phyloP scores from a whole-genome alignment of 164 flowering plant genomes.

The Protea cynaroides region DNA sequence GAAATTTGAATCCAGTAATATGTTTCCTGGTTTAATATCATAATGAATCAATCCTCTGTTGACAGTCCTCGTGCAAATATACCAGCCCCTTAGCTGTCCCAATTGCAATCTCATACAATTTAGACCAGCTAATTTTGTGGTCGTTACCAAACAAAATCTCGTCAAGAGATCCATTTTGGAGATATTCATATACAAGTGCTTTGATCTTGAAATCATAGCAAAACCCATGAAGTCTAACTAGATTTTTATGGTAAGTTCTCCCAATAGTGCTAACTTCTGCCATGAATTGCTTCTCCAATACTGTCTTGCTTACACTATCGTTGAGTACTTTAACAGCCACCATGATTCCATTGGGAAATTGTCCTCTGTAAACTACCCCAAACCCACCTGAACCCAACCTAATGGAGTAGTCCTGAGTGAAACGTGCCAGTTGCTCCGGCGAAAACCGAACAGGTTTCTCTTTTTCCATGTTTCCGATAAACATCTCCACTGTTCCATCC shows the following conservation, averaged over 20 bases:
- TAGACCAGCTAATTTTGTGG: neutral
- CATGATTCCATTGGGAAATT: neutral
- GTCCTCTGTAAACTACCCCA: conserved; percentile 2
- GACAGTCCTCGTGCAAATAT: neutral
- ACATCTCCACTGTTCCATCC: neutral
- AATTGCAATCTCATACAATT: too few relatives aligned
- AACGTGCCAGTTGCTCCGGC: neutral
- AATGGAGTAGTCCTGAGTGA: neutral
- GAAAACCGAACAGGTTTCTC: neutral
- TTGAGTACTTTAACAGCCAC: conserved; percentile 2
- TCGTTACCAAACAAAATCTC: neutral
- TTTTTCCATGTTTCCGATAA: neutral
- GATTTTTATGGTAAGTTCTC: neutral
- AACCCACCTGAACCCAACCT: conserved; percentile 3
- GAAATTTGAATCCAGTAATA: neutral
- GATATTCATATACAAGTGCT: neutral
- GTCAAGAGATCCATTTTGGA: conserved; percentile 1
- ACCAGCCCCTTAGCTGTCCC: neutral
- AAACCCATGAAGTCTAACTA: neutral
- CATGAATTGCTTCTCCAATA: neutral
- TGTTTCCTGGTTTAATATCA: neutral
- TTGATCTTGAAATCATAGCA: neutral
- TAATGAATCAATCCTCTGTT: neutral
- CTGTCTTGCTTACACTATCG: too few relatives aligned
- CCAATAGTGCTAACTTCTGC: neutral